phyloP scores from a whole-genome alignment of 2,329 filamentous ascomycete species.

The Apiospora kogelbergensis region DNA sequence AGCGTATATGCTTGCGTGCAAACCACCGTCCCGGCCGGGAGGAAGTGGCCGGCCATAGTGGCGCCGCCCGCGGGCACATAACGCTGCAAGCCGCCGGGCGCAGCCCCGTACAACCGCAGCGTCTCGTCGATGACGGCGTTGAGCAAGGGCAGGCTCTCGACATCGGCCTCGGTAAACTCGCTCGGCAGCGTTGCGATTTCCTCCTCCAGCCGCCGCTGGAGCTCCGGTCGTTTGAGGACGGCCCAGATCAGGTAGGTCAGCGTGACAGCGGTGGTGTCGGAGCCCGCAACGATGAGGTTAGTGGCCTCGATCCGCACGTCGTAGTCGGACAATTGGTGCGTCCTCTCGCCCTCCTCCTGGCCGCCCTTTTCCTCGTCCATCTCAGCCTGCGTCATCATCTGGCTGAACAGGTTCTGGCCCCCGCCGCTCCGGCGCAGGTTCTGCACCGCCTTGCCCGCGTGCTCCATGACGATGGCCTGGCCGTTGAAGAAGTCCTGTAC shows the following conservation, averaged over 20 bases:
- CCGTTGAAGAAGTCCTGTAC: neutral
- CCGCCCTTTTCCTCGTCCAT: neutral
- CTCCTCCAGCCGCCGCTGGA: conserved; percentile 32
- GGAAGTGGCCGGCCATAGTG: neutral
- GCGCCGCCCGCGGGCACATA: neutral
- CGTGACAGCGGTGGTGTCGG: conserved; percentile 50
- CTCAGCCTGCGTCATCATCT: neutral
- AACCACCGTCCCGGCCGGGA: neutral
- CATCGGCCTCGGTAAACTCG: conserved; percentile 29
- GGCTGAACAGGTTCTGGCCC: neutral
- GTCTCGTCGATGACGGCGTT: conserved; percentile 45
- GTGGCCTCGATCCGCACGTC: neutral
- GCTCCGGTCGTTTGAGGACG: conserved; percentile 29
- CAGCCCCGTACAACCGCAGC: conserved; percentile 42
- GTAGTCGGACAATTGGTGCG: neutral
- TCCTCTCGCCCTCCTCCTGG: no score
- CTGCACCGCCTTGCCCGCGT: no score
- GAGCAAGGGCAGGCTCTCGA: conserved; percentile 39
- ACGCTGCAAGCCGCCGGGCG: conserved; percentile 22
- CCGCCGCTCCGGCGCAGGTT: neutral
- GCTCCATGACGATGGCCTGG: neutral
- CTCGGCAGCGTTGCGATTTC: conserved; percentile 35
- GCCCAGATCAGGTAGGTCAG: conserved; percentile 48
- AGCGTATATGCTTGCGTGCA: neutral
- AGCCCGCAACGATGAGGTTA: conserved; percentile 41